Evolutionary conservation across 2,329 filamentous ascomycete species (phyloP), one percentile per base, ranked within the genome.

Genomic region (Aspergillus tanneri): DNA sequence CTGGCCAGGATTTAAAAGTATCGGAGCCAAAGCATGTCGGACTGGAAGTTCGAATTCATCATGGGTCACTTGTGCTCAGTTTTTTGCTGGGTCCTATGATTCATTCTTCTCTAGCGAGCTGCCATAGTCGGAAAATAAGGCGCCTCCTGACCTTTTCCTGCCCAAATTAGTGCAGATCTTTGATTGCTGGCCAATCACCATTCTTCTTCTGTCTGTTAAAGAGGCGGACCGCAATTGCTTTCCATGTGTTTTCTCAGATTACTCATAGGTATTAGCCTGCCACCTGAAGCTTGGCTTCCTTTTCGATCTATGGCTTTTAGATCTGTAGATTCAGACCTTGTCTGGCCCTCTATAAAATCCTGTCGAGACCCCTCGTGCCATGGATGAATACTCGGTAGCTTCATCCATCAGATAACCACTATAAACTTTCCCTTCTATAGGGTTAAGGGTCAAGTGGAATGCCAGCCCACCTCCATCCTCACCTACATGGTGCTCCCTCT

Each of bases 391-490:
- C 6, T 24, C 16, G 19, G 2, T 10, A 34, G 6, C 30, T 9
- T 18, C 30, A 18, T 14, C 30, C 16, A 18, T 18, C 12, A 4
- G 10, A 14, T 4, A 25, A 25, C 5, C 24, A 12, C 1, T 10
- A 14, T 22, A 19, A 22, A 14, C 10, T 25, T 14, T 37, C 14
- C 9, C 18, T 25, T 18, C 19, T 16, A 28, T 28, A 14, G 23
- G 4, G 28, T 41, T 16, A 21, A 41, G 22, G 23, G 36, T 41
- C 36, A 35, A 22, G 41, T 35, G 48, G 18, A 22, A 65, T 66
- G 62, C 63, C 63, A 30, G 60, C 62, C 46, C 63, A 58, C 46
- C 54, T 65, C 27, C 47, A 56, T 18, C 54, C 58, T 34, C 60
- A 55, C 35, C 47, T 54, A 21, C 63, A 62, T 40, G 49, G 43